Conservation (phyloP, 1,284 basidiomycete genomes). For the Cutaneotrichosporon curvatum region DNA sequence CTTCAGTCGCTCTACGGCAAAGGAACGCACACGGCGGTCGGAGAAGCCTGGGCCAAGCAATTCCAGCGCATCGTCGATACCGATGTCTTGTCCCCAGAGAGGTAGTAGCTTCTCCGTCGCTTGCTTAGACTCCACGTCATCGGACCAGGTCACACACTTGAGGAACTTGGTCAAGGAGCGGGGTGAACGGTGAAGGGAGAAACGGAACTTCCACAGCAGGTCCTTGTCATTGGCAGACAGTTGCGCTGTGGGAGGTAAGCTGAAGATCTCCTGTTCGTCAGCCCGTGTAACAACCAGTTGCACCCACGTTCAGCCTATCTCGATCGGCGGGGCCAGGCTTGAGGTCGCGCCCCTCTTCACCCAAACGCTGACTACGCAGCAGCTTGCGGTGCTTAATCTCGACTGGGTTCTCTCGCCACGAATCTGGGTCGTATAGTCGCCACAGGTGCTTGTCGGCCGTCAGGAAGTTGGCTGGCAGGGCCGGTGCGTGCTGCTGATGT, state of each 20-base stretch:
- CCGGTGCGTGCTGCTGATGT: constrained; percentile 24
- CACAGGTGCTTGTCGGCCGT: constrained; percentile 65
- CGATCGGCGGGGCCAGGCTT: constrained; percentile 94
- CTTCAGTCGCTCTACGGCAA: constrained; percentile 84
- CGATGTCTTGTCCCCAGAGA: constrained; percentile 88
- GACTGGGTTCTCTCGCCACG: constrained; percentile 80
- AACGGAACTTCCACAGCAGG: constrained; percentile 96
- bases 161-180: constrained; percentile 93
- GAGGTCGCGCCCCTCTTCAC: constrained; percentile 87
- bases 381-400: constrained; percentile 94
- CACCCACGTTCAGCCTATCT: constrained; percentile 81
- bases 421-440: constrained; percentile 86
- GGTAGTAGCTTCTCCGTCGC: constrained; percentile 93
- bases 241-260: constrained; percentile 80
- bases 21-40: constrained; percentile 84
- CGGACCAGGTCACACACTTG: constrained; percentile 96
- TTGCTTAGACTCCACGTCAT: constrained; percentile 91
- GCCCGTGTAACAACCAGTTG: constrained; percentile 17
- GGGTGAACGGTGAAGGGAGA: constrained; percentile 70
- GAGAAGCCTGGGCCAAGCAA: constrained; percentile 84
- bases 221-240: constrained; percentile 91
- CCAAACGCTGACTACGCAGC: constrained; percentile 87
- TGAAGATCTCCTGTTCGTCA: constrained; percentile 65
- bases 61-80: constrained; percentile 92
- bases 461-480: constrained; percentile 49